Percentiles rank a stretch among this genome's conserved stretches.
Evolutionary conservation across 2,329 filamentous ascomycete species (phyloP).

Genomic region (Samsoniella hepiali): DNA sequence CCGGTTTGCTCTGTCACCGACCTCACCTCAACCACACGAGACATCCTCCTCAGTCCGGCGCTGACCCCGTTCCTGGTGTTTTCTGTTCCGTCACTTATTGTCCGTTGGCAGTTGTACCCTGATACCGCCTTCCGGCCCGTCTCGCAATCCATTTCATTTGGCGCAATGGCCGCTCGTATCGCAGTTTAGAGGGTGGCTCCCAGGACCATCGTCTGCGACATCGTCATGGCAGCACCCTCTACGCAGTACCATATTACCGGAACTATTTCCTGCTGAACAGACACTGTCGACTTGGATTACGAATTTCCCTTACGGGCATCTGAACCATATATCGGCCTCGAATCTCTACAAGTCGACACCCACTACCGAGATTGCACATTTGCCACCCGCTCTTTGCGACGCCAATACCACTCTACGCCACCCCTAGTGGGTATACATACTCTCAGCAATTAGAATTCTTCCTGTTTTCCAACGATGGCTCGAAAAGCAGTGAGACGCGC

Average conservation of each 20-base stretch:
- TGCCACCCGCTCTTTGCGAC: constrained; percentile 7
- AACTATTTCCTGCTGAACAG: constrained; percentile 2
- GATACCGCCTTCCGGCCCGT: neutral
- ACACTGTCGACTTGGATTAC: neutral
- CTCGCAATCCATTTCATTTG: neutral
- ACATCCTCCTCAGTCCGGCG: neutral
- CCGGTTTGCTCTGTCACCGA: constrained; percentile 1
- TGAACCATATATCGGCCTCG: neutral
- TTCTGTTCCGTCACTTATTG: neutral
- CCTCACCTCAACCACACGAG: constrained; percentile 12
- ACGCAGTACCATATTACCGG: neutral
- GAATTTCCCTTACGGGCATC: neutral
- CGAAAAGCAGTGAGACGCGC: constrained; percentile 30
- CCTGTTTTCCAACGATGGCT: constrained; percentile 17
- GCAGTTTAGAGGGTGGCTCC: constrained; percentile 54
- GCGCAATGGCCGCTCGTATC: constrained; percentile 39
- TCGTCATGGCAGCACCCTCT: constrained; percentile 57
- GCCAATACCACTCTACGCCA: constrained; percentile 9
- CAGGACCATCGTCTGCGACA: constrained; percentile 33
- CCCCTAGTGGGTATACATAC: constrained; percentile 16
- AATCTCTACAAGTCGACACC: neutral
- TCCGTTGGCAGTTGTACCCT: neutral
- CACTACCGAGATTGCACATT: constrained; percentile 3
- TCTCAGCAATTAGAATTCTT: neutral
- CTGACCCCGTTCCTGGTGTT: neutral